A percentile compares a stretch with the other conserved stretches of the same genome.
These are phyloP conservation scores for Clarireedia sp. DNA, from an alignment of 2,329 filamentous ascomycete genomes.

Conservation along the genomic window DNA sequence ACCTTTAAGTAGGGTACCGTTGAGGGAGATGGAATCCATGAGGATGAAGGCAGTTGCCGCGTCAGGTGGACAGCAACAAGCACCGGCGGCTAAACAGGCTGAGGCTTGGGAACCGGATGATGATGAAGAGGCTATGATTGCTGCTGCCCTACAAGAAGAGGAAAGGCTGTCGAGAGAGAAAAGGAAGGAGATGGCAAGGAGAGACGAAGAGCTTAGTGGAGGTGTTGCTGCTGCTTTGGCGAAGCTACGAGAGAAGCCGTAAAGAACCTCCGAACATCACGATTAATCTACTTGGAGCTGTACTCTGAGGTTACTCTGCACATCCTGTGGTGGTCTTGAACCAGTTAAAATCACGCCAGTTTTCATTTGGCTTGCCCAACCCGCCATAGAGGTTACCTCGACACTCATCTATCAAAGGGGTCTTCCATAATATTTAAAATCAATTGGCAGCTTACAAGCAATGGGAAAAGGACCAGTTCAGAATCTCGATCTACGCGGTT, in stretches of 20 bases:
- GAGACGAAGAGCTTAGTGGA: conserved; percentile 42
- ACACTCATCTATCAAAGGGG: too few relatives aligned
- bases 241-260: conserved; percentile 33
- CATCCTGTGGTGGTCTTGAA: too few relatives aligned
- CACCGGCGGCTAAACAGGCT: conserved; percentile 29
- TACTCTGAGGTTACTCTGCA: too few relatives aligned
- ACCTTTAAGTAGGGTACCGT: conserved; percentile 25
- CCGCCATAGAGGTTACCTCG: too few relatives aligned
- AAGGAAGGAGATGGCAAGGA: conserved; percentile 21
- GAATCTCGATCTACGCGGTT: too few relatives aligned
- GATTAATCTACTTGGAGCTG: too few relatives aligned
- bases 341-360: too few relatives aligned
- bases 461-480: too few relatives aligned
- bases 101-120: conserved; percentile 32
- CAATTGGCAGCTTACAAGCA: too few relatives aligned
- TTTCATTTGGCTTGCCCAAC: too few relatives aligned
- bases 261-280: neutral
- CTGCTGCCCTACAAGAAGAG: conserved; percentile 40
- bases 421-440: too few relatives aligned
- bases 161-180: conserved; percentile 24
- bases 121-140: conserved; percentile 43
- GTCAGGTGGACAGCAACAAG: neutral
- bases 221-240: conserved; percentile 55
- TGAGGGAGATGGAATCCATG: conserved; percentile 20
- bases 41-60: conserved; percentile 3